Evolutionary conservation across 2,329 filamentous ascomycete species (phyloP), one percentile per base, ranked within the genome.

Genomic region (Macrophomina tecta): DNA sequence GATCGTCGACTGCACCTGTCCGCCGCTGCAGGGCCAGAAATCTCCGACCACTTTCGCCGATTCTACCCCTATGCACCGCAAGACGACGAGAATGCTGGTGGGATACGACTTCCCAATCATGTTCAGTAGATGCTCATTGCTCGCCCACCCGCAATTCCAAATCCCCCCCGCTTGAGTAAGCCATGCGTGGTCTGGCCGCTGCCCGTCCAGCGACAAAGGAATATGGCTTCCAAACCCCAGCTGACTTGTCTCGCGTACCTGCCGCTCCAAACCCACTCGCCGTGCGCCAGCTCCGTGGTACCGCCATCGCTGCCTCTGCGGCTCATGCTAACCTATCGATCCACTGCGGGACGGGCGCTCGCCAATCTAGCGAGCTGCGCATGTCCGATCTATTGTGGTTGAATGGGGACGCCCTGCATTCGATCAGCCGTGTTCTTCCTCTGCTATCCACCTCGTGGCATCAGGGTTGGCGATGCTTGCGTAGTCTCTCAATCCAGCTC

Each of bases 201-300:
- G 58, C 58, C 58, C 58, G 5, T 36, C 45, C 58, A 48, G 32
- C 36, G 58, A 48, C 58, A 62, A 62, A 62, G 42, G 58, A 62
- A 62, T 62, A 62, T 62, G 45, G 42, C 40, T 11, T 34, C 55
- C 28, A 9, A 9, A 16, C 23, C 40, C 58, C 32, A 62, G 45
- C 58, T 62, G 58, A 62, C 58, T 62, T 62, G 58, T 49, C 58
- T 49, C 58, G 58, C 58, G 58, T 62, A 62, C 58, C 58, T 62
- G 45, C 58, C 58, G 58, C 58, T 62, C 42, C 32, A 55, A 16
- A 40, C 38, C 58, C 42, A 49, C 30, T 28, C 32, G 34, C 4
- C 2, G 7, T 11, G 30, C 32, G 58, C 45, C 58, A 18, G 2
- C 1, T 9, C 12, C 28, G 56, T 48, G 34, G 12, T 32, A 49